phyloP scores from a whole-genome alignment of 129 eudicot genomes.

The Pulicaria dysenterica region DNA sequence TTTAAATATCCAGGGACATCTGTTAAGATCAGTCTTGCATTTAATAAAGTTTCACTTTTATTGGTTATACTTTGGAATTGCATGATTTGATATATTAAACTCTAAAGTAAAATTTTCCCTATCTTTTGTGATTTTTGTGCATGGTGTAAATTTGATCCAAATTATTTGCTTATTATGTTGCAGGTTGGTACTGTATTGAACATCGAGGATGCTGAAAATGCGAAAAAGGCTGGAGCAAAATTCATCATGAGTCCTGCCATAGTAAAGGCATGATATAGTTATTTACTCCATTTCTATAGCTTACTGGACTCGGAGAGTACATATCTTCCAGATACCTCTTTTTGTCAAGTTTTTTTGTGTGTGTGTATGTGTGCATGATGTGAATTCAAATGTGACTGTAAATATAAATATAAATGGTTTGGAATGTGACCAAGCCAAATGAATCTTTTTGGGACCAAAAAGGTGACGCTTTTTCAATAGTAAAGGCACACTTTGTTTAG shows the following conservation, averaged over 20 bases:
- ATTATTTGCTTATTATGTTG: neutral
- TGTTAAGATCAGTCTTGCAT: neutral
- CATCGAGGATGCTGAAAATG: slow-evolving; percentile 58
- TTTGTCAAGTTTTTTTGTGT: too few relatives aligned
- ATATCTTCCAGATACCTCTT: neutral
- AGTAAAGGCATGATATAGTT: slow-evolving; percentile 52
- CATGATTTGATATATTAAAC: slow-evolving; percentile 1
- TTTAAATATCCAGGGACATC: neutral
- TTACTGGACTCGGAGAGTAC: slow-evolving; percentile 1
- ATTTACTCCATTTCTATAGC: slow-evolving; percentile 1
- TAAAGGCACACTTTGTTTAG: neutral
- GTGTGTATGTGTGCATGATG: too few relatives aligned
- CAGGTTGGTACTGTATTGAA: slow-evolving; percentile 85
- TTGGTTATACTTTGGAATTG: neutral
- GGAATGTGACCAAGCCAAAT: slow-evolving; percentile 18
- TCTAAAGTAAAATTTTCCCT: neutral
- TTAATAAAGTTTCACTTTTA: neutral
- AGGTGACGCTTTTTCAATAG: neutral
- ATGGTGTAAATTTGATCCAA: too few relatives aligned
- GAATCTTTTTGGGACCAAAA: slow-evolving; percentile 2
- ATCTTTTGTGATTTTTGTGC: too few relatives aligned
- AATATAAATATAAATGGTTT: neutral
- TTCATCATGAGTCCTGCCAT: slow-evolving; percentile 94
- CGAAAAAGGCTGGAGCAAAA: slow-evolving; percentile 72
- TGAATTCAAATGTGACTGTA: neutral